Evolutionary conservation across 2,329 filamentous ascomycete genomes (phyloP).

Genomic region (Trichoderma gracile): DNA sequence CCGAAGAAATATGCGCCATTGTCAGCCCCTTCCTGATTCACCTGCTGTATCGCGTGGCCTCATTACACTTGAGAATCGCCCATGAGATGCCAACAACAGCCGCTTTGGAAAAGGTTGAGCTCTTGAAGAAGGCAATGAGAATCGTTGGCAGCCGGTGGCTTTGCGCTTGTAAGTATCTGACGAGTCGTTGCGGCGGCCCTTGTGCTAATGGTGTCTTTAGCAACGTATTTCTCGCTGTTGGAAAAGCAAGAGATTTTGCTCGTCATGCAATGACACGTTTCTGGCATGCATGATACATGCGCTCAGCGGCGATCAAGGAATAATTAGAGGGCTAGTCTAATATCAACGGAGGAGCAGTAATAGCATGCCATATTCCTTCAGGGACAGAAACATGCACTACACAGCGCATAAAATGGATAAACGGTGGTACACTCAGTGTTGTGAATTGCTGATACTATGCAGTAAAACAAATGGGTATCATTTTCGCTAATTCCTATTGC

Average conservation of each 20-base stretch:
- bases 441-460: no score
- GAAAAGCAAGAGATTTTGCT: constrained; percentile 24
- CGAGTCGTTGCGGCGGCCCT: not conserved
- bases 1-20: constrained; percentile 4
- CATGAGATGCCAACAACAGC: not conserved
- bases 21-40: constrained; percentile 13
- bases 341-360: not conserved
- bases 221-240: constrained; percentile 17
- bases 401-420: no score
- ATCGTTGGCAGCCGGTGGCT: constrained; percentile 9
- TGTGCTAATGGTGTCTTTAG: not conserved
- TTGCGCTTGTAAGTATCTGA: constrained; percentile 1
- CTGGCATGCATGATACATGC: no score
- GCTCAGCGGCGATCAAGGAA: no score
- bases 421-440: no score
- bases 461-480: no score
- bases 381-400: no score
- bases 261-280: not conserved
- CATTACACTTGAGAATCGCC: constrained; percentile 7
- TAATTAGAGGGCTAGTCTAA: no score
- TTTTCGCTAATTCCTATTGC: no score
- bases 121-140: constrained; percentile 1
- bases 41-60: constrained; percentile 10
- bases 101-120: not conserved
- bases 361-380: no score